phyloP scores from a whole-genome alignment of 306 rosid species.

The Styphnolobium japonicum region DNA sequence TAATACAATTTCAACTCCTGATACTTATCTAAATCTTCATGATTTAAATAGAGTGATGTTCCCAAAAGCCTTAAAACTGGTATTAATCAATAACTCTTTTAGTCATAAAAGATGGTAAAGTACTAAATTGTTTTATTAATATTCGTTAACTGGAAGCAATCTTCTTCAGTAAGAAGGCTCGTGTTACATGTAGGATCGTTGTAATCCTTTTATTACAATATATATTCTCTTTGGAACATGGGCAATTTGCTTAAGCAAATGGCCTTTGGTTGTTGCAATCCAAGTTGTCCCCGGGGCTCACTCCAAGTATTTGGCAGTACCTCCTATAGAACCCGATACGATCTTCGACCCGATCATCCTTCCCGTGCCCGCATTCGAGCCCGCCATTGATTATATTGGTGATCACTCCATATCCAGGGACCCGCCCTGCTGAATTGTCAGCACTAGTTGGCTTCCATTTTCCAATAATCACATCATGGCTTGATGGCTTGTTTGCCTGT shows the following conservation, averaged over 20 bases:
- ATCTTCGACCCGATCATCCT: not conserved
- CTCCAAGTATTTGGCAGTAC: constrained; percentile 32
- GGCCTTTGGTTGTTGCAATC: constrained; percentile 42
- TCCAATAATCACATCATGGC: constrained; percentile 57
- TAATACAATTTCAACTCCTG: too few relatives aligned
- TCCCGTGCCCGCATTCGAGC: constrained; percentile 29
- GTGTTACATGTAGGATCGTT: not conserved
- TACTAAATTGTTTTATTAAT: not conserved
- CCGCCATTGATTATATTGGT: constrained; percentile 44
- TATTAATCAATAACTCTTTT: not conserved
- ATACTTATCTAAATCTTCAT: too few relatives aligned
- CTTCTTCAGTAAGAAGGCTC: not conserved
- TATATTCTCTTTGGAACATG: not conserved
- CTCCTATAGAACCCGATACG: constrained; percentile 35
- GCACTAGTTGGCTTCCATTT: constrained; percentile 48
- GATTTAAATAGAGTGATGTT: not conserved
- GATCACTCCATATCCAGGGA: constrained; percentile 37
- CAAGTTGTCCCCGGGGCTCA: constrained; percentile 31
- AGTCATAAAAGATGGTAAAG: not conserved
- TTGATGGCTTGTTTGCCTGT: constrained; percentile 64
- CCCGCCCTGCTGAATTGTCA: constrained; percentile 36
- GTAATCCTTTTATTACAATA: constrained; percentile 1
- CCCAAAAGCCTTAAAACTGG: not conserved
- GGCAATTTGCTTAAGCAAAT: not conserved
- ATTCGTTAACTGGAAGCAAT: not conserved